Evolutionary conservation across 352 stramenopile genomes (phyloP).

Genomic region (Paralagenidium karlingii): DNA sequence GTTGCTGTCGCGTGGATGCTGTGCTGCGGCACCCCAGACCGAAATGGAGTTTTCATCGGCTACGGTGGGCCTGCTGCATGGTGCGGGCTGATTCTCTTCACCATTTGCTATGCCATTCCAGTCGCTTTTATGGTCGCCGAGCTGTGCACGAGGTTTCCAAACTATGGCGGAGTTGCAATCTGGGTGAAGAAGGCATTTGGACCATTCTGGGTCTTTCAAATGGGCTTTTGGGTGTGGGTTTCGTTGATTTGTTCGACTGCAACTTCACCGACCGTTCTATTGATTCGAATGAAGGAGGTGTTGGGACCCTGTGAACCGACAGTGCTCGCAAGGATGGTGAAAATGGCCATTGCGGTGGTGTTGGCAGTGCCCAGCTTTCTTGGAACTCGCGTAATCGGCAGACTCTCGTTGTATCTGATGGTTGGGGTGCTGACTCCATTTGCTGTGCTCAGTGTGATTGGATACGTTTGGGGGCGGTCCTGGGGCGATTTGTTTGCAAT

Average conservation of each 20-base stretch:
- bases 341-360: slow-evolving; percentile 28
- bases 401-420: slow-evolving; percentile 13
- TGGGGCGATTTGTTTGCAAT: too few species aligned
- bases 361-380: slow-evolving; percentile 32
- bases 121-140: slow-evolving; percentile 88
- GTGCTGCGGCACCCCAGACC: slow-evolving; percentile 4
- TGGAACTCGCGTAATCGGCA: slow-evolving; percentile 22
- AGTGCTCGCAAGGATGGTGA: too few species aligned
- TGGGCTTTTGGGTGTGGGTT: slow-evolving; percentile 68
- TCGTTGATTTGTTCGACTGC: slow-evolving; percentile 30
- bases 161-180: slow-evolving; percentile 64
- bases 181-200: slow-evolving; percentile 88
- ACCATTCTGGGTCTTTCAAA: slow-evolving; percentile 60
- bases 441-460: too few species aligned
- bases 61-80: slow-evolving; percentile 40
- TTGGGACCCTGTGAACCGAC: too few species aligned
- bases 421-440: slow-evolving; percentile 24
- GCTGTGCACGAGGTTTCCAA: slow-evolving; percentile 79
- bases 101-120: slow-evolving; percentile 77
- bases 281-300: too few species aligned
- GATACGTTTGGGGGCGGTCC: too few species aligned
- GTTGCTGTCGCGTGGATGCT: too few species aligned
- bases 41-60: slow-evolving; percentile 39
- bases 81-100: slow-evolving; percentile 70
- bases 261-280: too few species aligned